phyloP scores from a whole-genome alignment of 2,329 filamentous ascomycete species.

The Dothideomycetes sp. region DNA sequence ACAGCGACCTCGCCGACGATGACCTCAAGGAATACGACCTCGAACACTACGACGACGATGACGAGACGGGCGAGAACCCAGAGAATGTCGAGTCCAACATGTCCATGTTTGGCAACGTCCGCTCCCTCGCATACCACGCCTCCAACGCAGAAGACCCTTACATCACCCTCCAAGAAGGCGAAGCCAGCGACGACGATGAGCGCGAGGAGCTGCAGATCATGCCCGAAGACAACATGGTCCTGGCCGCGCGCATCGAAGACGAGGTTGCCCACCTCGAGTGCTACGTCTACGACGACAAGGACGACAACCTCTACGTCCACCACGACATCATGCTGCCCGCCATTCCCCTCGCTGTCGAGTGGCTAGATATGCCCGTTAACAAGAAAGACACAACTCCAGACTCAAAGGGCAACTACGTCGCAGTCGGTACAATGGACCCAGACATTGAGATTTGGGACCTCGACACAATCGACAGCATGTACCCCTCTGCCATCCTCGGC shows the following conservation, averaged over 20 bases:
- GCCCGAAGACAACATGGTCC: slow-evolving; percentile 80
- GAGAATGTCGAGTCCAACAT: slow-evolving; percentile 51
- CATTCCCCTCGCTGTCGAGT: slow-evolving; percentile 90
- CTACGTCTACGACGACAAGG: slow-evolving; percentile 91
- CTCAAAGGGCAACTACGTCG: slow-evolving; percentile 77
- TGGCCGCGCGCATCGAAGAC: slow-evolving; percentile 91
- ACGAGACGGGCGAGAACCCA: slow-evolving; percentile 49
- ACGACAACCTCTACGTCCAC: slow-evolving; percentile 96
- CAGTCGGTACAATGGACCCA: slow-evolving; percentile 92
- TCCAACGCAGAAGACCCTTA: slow-evolving; percentile 94
- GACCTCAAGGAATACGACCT: slow-evolving; percentile 94
- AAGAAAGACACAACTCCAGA: slow-evolving; percentile 53
- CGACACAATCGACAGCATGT: slow-evolving; percentile 94
- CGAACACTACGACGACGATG: slow-evolving; percentile 87
- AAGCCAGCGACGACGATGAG: slow-evolving; percentile 64
- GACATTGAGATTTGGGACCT: slow-evolving; percentile 99
- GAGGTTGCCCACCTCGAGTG: slow-evolving; percentile 94
- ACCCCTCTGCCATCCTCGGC: slow-evolving; percentile 90
- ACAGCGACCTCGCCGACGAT: slow-evolving; percentile 46
- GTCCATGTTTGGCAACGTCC: slow-evolving; percentile 92
- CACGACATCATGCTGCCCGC: slow-evolving; percentile 99
- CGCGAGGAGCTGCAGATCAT: slow-evolving; percentile 89
- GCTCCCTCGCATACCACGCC: slow-evolving; percentile 85
- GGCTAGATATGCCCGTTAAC: slow-evolving; percentile 84
- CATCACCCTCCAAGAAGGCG: slow-evolving; percentile 69